Base-by-base conservation (phyloP, 192 early-diverging fungal genomes). In the Coemansia sp. region DNA sequence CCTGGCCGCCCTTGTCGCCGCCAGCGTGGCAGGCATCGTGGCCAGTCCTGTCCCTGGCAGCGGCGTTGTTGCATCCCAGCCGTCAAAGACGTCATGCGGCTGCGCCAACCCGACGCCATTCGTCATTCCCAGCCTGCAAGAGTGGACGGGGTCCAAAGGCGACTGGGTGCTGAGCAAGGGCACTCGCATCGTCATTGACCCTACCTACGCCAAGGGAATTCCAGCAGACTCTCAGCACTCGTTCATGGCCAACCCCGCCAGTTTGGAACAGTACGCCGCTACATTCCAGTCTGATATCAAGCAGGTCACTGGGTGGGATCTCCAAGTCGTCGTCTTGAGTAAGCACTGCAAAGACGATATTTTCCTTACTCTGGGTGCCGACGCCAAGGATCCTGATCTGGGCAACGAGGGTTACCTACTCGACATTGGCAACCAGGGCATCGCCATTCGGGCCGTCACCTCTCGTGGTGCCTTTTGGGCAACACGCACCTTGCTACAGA, bases 391-490 rank as follows among this genome's bases (percentile, higher is more conserved):
- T 46, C 35, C 67, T 11, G 13, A 44, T 31, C 68, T 79, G 40
- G 73, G 70, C 68, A 41, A 73, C 50, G 77, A 79, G 37, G 77
- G 77, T 31, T 79, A 79, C 42, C 64, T 64, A n/a, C 51, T 79
- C 51, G 71, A 73, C n/a, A 79, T 79, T 33, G 60, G 36, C 68
- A 70, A 63, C 44, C 73, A 70, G 71, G 77, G 77, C 6, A 66
- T 79, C 14, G 27, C 66, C 14, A 70, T 79, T 64, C 77, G 74
- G 61, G 77, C 67, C 7, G 63, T 65, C 13, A 76, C 77, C 37
- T 73, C 81, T 19, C 74, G 77, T 21, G 81, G 77, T 19, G 73
- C 78, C 34, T 84, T 79, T 64, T 84, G 78, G 70, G 81, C 70
- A 40, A 84, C 81, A 0, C 73, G 81, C 13, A 73, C 81, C 35